These are phyloP conservation scores for Hyaloperonospora brassicae DNA, from an alignment of 352 stramenopile genomes.

Conservation along the genomic window DNA sequence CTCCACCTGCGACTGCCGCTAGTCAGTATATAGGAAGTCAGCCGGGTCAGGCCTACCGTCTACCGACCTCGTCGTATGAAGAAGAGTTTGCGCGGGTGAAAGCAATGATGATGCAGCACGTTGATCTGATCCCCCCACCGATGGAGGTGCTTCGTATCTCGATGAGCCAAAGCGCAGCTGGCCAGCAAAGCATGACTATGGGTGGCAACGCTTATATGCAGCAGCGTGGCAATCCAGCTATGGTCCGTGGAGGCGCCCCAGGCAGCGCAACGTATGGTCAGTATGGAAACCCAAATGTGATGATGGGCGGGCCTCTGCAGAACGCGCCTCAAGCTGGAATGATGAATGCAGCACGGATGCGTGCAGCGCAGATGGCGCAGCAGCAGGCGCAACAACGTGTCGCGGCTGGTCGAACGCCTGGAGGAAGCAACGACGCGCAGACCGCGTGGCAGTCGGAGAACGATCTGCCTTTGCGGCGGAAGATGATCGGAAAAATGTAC, in stretches of 20 bases:
- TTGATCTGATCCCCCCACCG: slow-evolving; percentile 76
- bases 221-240: slow-evolving; percentile 44
- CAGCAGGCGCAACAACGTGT: slow-evolving; percentile 48
- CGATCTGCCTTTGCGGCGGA: slow-evolving; percentile 72
- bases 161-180: slow-evolving; percentile 58
- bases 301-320: slow-evolving; percentile 33
- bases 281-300: slow-evolving; percentile 66
- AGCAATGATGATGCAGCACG: slow-evolving; percentile 85
- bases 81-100: slow-evolving; percentile 84
- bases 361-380: slow-evolving; percentile 32
- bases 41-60: slow-evolving; percentile 43
- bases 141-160: slow-evolving; percentile 84
- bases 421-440: slow-evolving; percentile 39
- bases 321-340: slow-evolving; percentile 29
- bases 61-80: slow-evolving; percentile 64
- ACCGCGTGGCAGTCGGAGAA: slow-evolving; percentile 84
- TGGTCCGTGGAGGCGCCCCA: slow-evolving; percentile 37
- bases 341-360: slow-evolving; percentile 42
- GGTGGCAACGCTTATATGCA: slow-evolving; percentile 55
- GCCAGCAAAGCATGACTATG: slow-evolving; percentile 55
- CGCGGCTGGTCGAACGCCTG: slow-evolving; percentile 27
- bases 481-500: slow-evolving; percentile 90
- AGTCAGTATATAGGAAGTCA: slow-evolving; percentile 57
- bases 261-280: slow-evolving; percentile 40
- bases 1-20: slow-evolving; percentile 28